Base-by-base conservation (phyloP, 1,284 basidiomycete species). In the Irpex sp. region DNA sequence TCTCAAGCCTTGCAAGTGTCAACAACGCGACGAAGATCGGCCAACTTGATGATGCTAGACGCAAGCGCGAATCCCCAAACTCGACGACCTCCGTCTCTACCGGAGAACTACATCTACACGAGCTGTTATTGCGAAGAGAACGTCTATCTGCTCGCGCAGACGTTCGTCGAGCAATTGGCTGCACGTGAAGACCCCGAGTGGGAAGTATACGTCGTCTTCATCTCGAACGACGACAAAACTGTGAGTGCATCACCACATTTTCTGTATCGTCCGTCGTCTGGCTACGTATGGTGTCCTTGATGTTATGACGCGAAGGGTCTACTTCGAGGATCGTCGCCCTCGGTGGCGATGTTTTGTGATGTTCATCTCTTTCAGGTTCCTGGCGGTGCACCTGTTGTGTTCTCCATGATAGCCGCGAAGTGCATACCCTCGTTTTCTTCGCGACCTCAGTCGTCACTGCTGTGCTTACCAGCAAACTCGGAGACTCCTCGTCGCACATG, bases 91-190 rank as follows among this genome's bases (percentile, higher is more conserved):
- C 75, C 75, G 65, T 69, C 58, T 39, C 60, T 77, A 4, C 76
- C 77, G 17, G 39, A 63, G 3, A 67, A 69, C 59, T 61, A 66
- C 61, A 54, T 69, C n/a, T 78, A 78, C 69, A 78, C 77, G n/a
- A 72, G 75, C 5, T 75, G 74, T 55, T 83, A 79, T 65, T 91
- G 89, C 74, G 89, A 92, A 77, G 90, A 92, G 72, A 92, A 92
- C 71, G 75, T 90, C 35, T 90, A 88, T 66, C 73, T 85, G 43
- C 79, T 92, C 1, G 79, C 79, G 7, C 71, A 81, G 55, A 69
- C 68, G 1, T 84, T 90, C 66, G 15, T 53, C 46, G 9, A 11
- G n/a, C 9, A 46, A 35, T 26, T 36, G 15, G 33, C 47, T 6
- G 66, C 67, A 2, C 67, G 77, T 37, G 67, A 64, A 9, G 65